Evolutionary conservation across 2,329 filamentous ascomycete species (phyloP).

Genomic region (Paraconiothyrium sp.): DNA sequence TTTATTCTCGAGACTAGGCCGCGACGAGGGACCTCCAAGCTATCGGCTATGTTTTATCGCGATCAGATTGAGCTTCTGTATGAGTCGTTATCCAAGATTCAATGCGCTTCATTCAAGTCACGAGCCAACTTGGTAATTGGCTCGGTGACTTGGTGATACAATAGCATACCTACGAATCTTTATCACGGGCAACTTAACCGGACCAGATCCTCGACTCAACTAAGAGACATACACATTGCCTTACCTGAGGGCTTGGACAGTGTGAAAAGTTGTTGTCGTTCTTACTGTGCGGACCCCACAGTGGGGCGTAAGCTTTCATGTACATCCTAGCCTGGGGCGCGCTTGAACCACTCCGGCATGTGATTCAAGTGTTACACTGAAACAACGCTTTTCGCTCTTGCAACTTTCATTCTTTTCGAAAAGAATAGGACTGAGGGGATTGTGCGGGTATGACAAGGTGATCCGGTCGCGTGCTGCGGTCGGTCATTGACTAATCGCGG

Average conservation of each 20-base stretch:
- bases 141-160: neutral
- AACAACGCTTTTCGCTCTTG: constrained; percentile 13
- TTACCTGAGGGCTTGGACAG: neutral
- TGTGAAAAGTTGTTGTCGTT: neutral
- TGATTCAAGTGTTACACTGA: constrained; percentile 3
- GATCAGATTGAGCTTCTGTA: neutral
- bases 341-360: neutral
- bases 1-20: neutral
- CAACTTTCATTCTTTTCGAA: too few species aligned
- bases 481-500: too few species aligned
- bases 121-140: neutral
- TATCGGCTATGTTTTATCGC: neutral
- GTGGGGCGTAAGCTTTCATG: neutral
- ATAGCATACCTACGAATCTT: neutral
- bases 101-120: neutral
- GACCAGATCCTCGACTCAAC: neutral
- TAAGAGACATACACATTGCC: neutral
- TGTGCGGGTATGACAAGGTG: neutral
- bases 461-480: too few species aligned
- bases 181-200: neutral
- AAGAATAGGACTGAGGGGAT: too few species aligned
- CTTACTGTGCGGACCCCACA: constrained; percentile 3
- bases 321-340: neutral
- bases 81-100: neutral
- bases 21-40: neutral